phyloP scores from a whole-genome alignment of 208 protist genomes.

The Plasmodiophora brassicae region DNA sequence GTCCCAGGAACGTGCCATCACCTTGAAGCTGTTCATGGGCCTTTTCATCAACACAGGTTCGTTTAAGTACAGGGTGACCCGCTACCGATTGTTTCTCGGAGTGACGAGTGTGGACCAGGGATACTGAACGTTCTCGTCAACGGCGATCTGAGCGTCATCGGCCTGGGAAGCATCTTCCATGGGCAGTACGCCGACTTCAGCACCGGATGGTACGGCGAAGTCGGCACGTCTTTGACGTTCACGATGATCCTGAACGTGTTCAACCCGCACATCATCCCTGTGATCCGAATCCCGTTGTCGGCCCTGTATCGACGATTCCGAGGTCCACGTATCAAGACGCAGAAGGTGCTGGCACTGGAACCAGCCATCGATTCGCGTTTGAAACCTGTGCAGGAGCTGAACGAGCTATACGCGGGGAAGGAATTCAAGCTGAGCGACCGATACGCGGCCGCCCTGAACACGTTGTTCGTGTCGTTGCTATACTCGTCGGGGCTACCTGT shows the following conservation, averaged over 20 bases:
- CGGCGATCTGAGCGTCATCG: constrained; percentile 1
- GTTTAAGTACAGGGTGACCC: no score
- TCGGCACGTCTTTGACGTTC: not conserved
- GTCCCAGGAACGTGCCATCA: not conserved
- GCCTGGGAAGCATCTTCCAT: not conserved
- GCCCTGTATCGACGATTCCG: not conserved
- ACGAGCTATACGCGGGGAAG: not conserved
- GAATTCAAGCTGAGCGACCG: not conserved
- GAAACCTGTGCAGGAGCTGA: not conserved
- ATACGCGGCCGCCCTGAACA: not conserved
- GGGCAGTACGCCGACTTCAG: not conserved
- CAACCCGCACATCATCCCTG: not conserved
- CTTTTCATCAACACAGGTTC: constrained; percentile 24
- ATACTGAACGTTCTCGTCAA: not conserved
- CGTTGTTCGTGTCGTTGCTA: not conserved
- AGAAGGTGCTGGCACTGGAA: not conserved
- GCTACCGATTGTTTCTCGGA: no score
- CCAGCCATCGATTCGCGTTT: not conserved
- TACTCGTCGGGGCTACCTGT: not conserved
- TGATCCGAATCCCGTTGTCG: not conserved
- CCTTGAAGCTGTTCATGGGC: not conserved
- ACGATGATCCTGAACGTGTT: not conserved
- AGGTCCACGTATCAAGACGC: not conserved
- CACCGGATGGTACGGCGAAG: not conserved
- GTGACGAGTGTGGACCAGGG: no score